A percentile compares a stretch with the other conserved stretches of the same genome.
These are phyloP conservation scores for Arbutus unedo DNA, from an alignment of 148 eudicot genomes.

Conservation along the genomic window DNA sequence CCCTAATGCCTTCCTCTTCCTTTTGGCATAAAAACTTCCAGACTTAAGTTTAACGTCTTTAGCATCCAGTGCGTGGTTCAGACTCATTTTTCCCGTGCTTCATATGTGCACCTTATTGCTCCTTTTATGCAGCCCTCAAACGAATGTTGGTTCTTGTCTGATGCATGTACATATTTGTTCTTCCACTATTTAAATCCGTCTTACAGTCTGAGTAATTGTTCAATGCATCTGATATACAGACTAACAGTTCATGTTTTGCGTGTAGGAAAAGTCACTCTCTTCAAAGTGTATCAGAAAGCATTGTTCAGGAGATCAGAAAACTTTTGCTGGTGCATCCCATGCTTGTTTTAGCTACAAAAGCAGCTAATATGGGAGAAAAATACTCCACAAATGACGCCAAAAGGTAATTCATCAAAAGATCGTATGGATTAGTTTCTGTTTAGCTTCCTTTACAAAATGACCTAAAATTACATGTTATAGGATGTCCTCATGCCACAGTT, in stretches of 20 bases:
- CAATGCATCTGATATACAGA: neutral
- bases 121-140: neutral
- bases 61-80: neutral
- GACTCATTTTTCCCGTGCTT: neutral
- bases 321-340: slow-evolving; percentile 63
- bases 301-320: slow-evolving; percentile 64
- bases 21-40: neutral
- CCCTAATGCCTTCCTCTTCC: neutral
- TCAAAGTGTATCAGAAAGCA: slow-evolving; percentile 65
- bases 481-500: neutral
- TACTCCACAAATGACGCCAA: neutral
- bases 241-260: neutral
- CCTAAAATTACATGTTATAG: neutral
- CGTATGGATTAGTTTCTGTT: neutral
- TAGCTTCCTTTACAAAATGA: neutral
- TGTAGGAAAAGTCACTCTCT: slow-evolving; percentile 72
- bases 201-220: neutral
- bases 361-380: slow-evolving; percentile 45
- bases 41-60: neutral
- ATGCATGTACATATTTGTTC: slow-evolving; percentile 1
- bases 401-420: slow-evolving; percentile 31
- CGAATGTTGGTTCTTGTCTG: neutral
- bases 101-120: neutral
- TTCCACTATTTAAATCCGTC: neutral
- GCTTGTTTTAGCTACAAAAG: slow-evolving; percentile 80